These are phyloP conservation scores for Chrysosporium queenslandicum DNA, from an alignment of 2,329 filamentous ascomycete species.

Conservation along the genomic window DNA sequence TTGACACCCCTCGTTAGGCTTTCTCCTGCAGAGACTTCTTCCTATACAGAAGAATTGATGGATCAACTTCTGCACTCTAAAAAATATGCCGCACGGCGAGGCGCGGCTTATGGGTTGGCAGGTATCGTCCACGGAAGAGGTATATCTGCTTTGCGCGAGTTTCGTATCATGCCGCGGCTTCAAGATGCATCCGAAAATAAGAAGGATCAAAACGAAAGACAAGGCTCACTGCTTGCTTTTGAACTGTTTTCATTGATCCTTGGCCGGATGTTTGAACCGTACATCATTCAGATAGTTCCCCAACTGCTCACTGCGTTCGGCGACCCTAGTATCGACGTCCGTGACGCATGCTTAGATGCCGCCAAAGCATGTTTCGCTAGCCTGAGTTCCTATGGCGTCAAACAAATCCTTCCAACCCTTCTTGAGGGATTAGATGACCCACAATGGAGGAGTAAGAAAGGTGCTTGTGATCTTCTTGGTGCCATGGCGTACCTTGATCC, in stretches of 20 bases:
- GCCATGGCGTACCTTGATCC: constrained; percentile 98
- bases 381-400: constrained; percentile 90
- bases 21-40: constrained; percentile 63
- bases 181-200: constrained; percentile 85
- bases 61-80: constrained; percentile 77
- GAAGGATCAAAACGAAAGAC: constrained; percentile 78
- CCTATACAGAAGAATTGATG: constrained; percentile 71
- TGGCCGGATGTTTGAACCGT: constrained; percentile 85
- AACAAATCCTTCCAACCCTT: constrained; percentile 82
- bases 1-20: constrained; percentile 81
- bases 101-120: constrained; percentile 87
- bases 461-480: constrained; percentile 88
- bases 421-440: constrained; percentile 86
- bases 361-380: constrained; percentile 90
- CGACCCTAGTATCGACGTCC: constrained; percentile 76
- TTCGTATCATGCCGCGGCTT: constrained; percentile 72
- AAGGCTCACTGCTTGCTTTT: constrained; percentile 80
- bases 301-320: constrained; percentile 83
- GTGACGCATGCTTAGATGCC: constrained; percentile 83
- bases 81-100: constrained; percentile 84
- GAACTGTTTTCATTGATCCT: constrained; percentile 81
- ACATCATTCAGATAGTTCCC: constrained; percentile 89
- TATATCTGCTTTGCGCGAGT: constrained; percentile 69
- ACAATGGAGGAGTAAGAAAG: constrained; percentile 97
- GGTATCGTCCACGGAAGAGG: constrained; percentile 85